Evolutionary conservation across 129 eudicot genomes (phyloP), one percentile per base, ranked within the genome.

Genomic region (Arctium minus): DNA sequence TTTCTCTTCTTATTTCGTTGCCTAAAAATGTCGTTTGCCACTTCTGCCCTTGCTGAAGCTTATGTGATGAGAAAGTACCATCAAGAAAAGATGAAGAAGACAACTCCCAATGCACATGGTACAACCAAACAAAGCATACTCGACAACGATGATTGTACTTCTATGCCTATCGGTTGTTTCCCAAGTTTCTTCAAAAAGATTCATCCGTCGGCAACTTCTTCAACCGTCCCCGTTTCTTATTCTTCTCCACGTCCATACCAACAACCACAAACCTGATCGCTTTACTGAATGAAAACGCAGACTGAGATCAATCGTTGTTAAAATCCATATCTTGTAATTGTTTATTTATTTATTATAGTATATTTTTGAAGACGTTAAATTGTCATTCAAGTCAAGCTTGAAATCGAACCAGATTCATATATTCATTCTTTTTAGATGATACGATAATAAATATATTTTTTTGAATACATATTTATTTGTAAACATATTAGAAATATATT

Each of bases 31-130:
- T 48, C 88, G 6, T 53, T 60, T 0, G 79, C 85, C 46, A 60
- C 80, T 40, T 71, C 80, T 53, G 86, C 70, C 48, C 74, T 89
- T 65, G 88, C 87, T 17, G 89, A 89, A 84, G 86, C 77, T 56
- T 78, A 89, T 70, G 86, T 78, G 15, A 81, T 86, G 85, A 84
- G 42, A 11, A 89, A 84, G 81, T 53, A 29, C 4, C 74, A 81
- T 76, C 84, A 89, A 65, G 75, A 89, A 64, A 86, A 84, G 75
- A 83, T 83, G 80, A 81, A 53, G 71, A 69, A 74, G 10, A 79
- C 75, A 12, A 72, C 76, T n/a, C 48, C 48, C 76, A 15, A 35
- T 37, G 74, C 38, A 18, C 76, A 13, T 15, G 40, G 76, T 42
- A 56, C 27, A 56, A 56, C 67, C 67, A 56, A 78, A 77, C 56